phyloP scores from a whole-genome alignment of 805 yeast species.

The Hanseniaspora valbyensis region DNA sequence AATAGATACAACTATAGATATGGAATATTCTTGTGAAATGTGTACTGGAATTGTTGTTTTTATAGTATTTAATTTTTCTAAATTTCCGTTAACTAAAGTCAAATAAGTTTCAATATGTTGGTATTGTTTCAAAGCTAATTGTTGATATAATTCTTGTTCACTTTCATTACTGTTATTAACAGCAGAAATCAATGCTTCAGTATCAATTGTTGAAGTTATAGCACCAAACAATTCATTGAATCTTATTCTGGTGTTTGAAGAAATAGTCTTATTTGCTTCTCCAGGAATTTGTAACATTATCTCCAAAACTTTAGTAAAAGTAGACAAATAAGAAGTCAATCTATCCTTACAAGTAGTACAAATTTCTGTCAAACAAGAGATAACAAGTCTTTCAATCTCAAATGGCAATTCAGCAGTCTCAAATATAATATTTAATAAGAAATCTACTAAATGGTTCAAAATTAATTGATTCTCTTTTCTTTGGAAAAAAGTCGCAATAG shows the following conservation, averaged over 20 bases:
- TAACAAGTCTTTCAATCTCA: conserved; percentile 25
- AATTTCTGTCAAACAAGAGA: conserved; percentile 24
- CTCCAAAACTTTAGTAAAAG: conserved; percentile 27
- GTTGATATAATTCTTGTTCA: background rate
- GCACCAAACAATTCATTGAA: conserved; percentile 18
- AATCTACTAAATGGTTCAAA: conserved; percentile 23
- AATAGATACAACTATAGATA: conserved; percentile 15
- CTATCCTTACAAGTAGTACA: conserved; percentile 27
- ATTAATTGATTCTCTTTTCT: conserved; percentile 19
- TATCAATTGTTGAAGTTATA: background rate
- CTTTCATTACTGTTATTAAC: background rate
- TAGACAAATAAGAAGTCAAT: conserved; percentile 22
- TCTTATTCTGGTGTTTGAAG: conserved; percentile 22
- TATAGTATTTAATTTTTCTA: background rate
- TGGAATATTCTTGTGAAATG: background rate
- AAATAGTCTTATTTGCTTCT: conserved; percentile 23
- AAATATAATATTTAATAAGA: conserved; percentile 25
- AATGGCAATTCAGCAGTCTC: conserved; percentile 19
- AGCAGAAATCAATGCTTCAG: background rate
- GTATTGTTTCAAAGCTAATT: background rate
- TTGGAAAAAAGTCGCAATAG: conserved; percentile 25
- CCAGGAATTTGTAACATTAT: conserved; percentile 23
- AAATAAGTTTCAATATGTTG: conserved; percentile 4
- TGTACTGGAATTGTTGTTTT: background rate
- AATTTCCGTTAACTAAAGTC: conserved; percentile 7